Evolutionary conservation across 1,284 basidiomycete genomes (phyloP).

Genomic region (Xerocomus amazonicus): DNA sequence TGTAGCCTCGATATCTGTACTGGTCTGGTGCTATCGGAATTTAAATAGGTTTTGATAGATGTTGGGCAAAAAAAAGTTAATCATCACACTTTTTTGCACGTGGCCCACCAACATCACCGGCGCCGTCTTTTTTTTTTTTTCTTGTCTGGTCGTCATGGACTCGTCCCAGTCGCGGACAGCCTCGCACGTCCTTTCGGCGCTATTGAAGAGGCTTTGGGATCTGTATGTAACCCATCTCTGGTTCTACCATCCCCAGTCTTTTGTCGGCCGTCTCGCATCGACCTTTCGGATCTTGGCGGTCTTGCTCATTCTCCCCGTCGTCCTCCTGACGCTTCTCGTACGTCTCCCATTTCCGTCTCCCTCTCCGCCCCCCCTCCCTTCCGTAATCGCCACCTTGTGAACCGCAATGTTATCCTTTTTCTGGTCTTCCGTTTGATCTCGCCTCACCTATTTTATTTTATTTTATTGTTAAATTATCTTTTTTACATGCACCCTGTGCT

Average conservation of each 20-base stretch:
- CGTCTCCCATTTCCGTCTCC: conserved; percentile 20
- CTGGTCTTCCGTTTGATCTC: not conserved
- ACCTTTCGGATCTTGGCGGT: conserved; percentile 63
- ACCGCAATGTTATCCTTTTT: not conserved
- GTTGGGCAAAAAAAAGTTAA: not conserved
- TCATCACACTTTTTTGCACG: conserved; percentile 6
- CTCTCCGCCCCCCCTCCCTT: conserved; percentile 6
- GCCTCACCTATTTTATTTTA: conserved; percentile 1
- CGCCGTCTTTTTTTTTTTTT: conserved; percentile 1
- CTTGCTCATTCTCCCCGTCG: conserved; percentile 57
- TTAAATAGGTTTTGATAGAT: conserved; percentile 1
- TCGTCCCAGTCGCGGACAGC: conserved; percentile 2
- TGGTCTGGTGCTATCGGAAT: conserved; percentile 19
- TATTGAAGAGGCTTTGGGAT: conserved; percentile 42
- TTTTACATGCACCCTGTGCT: not conserved
- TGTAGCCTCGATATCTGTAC: conserved; percentile 33
- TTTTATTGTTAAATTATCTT: not conserved
- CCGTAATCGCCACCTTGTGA: conserved; percentile 13
- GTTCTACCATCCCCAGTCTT: conserved; percentile 58
- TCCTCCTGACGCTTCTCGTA: conserved; percentile 64
- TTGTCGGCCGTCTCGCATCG: conserved; percentile 64
- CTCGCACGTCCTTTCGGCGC: conserved; percentile 8
- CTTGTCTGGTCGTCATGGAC: not conserved
- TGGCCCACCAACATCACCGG: conserved; percentile 7
- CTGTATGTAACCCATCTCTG: conserved; percentile 60